Base-by-base conservation (phyloP, 2,329 filamentous ascomycete genomes). In the Scedosporium minutisporum region DNA sequence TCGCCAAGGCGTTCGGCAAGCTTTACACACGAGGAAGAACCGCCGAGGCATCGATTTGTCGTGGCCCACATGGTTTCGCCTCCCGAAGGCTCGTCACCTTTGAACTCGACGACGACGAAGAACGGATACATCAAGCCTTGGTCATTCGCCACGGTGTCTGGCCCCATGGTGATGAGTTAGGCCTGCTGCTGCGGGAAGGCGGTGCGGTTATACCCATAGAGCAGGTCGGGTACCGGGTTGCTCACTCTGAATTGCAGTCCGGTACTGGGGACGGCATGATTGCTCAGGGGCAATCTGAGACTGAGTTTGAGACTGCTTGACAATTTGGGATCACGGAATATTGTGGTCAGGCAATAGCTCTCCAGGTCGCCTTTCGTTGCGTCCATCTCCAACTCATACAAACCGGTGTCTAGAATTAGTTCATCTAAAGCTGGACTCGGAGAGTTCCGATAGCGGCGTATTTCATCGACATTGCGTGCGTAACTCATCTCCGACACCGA, bases 41-140 rank as follows among this genome's bases (percentile, higher is more conserved):
- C 71, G 1, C 72, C 70, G 27, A 74, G 67, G 63, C 71, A 74
- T 66, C 75, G 69, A 62, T 77, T 76, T 2, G 70, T 73, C 9
- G 71, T 71, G 2, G 71, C 71, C 71, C 69, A 74, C 58, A 76
- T 16, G 60, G 63, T 70, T 2, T 70, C 72, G 10, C 27, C 27
- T 29, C 27, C 27, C 1, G 27, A 29, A 6, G 27, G 27, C 27
- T 70, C 68, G 12, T 72, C 69, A 14, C 69, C 70, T 16, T 21
- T 29, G 4, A 29, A 29, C 4, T 29, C 27, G 27, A 29, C 4
- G 27, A 29, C 4, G 27, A 29, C 27, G 27, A 29, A 29, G 53
- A 57, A 57, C 48, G 53, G 53, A 23, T 29, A 57, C 23, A 29
- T 16, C 23, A 57, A 29, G 18, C 18, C 25, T 23, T 57, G 53